phyloP scores from a whole-genome alignment of 2,329 filamentous ascomycete genomes.

The Cytospora piceicola region DNA sequence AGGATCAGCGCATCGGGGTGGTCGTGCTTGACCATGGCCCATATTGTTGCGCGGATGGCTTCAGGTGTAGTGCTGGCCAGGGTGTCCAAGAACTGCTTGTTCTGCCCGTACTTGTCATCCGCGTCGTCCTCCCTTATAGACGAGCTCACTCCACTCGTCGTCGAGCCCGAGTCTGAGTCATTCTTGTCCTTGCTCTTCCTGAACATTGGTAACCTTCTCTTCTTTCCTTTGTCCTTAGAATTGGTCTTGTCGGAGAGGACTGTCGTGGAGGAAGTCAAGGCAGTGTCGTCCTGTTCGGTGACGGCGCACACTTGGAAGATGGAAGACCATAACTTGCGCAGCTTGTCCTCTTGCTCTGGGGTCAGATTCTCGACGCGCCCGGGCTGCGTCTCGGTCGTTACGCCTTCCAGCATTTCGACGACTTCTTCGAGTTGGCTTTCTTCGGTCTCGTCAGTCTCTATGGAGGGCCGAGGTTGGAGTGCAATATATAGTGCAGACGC shows the following conservation, averaged over 20 bases:
- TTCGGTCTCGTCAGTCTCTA: conserved; percentile 8
- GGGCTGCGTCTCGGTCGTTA: conserved; percentile 51
- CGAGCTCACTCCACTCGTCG: conserved; percentile 43
- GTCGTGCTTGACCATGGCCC: conserved; percentile 94
- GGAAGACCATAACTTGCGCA: conserved; percentile 83
- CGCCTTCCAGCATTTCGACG: conserved; percentile 27
- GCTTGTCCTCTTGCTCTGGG: conserved; percentile 83
- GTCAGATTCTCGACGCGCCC: conserved; percentile 88
- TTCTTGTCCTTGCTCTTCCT: conserved; percentile 62
- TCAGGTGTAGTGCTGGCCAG: conserved; percentile 78
- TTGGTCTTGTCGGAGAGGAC: conserved; percentile 35
- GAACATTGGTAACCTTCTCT: conserved; percentile 74
- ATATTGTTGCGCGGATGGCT: conserved; percentile 78
- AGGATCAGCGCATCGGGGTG: conserved; percentile 85
- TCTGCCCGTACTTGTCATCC: conserved; percentile 93
- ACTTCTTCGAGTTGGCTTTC: conserved; percentile 15
- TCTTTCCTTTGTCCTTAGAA: conserved; percentile 64
- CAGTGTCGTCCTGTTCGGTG: conserved; percentile 41
- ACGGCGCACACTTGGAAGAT: conserved; percentile 78
- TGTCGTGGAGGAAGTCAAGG: conserved; percentile 39
- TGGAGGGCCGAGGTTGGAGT: not conserved
- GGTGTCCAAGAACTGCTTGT: conserved; percentile 82
- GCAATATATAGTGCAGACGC: conserved; percentile 13
- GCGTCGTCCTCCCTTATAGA: conserved; percentile 52
- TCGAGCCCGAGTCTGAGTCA: conserved; percentile 43